Evolutionary conservation across 306 rosid species (phyloP).

Genomic region (Vigna hirtella): DNA sequence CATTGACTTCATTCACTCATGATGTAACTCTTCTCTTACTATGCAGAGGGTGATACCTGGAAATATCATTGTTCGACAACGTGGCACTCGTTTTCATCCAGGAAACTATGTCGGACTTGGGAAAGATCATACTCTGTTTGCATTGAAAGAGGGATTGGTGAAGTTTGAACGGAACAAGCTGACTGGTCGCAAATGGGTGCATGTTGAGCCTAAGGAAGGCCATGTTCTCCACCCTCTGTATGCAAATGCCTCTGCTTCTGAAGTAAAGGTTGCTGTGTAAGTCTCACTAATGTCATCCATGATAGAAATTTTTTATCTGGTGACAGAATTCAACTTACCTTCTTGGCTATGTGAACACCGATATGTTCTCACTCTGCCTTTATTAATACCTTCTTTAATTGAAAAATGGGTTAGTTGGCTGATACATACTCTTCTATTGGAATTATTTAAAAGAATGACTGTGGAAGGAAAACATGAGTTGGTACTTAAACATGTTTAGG

Average conservation of each 20-base stretch:
- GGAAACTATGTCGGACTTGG: slow-evolving; percentile 93
- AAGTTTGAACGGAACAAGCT: slow-evolving; percentile 82
- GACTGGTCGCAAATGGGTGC: slow-evolving; percentile 88
- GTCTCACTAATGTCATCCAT: slow-evolving; percentile 23
- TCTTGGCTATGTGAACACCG: slow-evolving; percentile 10
- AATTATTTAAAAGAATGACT: neutral
- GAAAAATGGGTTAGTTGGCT: neutral
- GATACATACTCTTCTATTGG: neutral
- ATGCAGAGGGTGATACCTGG: slow-evolving; percentile 74
- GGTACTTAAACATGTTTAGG: neutral
- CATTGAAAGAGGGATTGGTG: slow-evolving; percentile 82
- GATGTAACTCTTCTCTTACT: slow-evolving; percentile 32
- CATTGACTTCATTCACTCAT: neutral
- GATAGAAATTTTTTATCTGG: slow-evolving; percentile 2
- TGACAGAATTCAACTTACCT: slow-evolving; percentile 13
- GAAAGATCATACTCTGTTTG: slow-evolving; percentile 84
- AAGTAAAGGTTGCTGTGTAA: slow-evolving; percentile 49
- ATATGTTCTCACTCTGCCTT: slow-evolving; percentile 5
- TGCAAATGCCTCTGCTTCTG: slow-evolving; percentile 50
- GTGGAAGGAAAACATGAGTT: neutral
- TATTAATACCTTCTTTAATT: neutral
- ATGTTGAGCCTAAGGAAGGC: slow-evolving; percentile 83
- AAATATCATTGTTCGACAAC: slow-evolving; percentile 86
- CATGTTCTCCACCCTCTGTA: slow-evolving; percentile 86
- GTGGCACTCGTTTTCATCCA: slow-evolving; percentile 93